phyloP scores from a whole-genome alignment of 306 rosid species.

The apple (Malus domestica) region ASM211411v1 NC_041792.1:26964407-26964906 shows the following conservation, averaged over 20 bases:
- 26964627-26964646: slow-evolving; percentile 31
- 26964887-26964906: neutral
- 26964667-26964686: slow-evolving; percentile 80
- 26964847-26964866: neutral
- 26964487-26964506: slow-evolving; percentile 28
- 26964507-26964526: slow-evolving; percentile 27
- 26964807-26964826: slow-evolving; percentile 92
- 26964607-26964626: slow-evolving; percentile 38
- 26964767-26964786: slow-evolving; percentile 76
- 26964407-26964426: neutral
- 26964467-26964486: slow-evolving; percentile 14
- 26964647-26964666: slow-evolving; percentile 30
- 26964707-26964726: slow-evolving; percentile 92
- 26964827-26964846: slow-evolving; percentile 55
- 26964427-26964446: neutral
- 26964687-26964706: slow-evolving; percentile 82
- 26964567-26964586: slow-evolving; percentile 14
- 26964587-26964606: slow-evolving; percentile 30
- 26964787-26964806: slow-evolving; percentile 85
- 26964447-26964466: slow-evolving; percentile 28
- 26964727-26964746: slow-evolving; percentile 95
- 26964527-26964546: slow-evolving; percentile 15
- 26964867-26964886: neutral
- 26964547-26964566: slow-evolving; percentile 23
- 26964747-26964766: slow-evolving; percentile 90